These are phyloP conservation scores for Penicillium atrosanguineum DNA, from an alignment of 495 filamentous ascomycete species.

Conservation along the genomic window DNA sequence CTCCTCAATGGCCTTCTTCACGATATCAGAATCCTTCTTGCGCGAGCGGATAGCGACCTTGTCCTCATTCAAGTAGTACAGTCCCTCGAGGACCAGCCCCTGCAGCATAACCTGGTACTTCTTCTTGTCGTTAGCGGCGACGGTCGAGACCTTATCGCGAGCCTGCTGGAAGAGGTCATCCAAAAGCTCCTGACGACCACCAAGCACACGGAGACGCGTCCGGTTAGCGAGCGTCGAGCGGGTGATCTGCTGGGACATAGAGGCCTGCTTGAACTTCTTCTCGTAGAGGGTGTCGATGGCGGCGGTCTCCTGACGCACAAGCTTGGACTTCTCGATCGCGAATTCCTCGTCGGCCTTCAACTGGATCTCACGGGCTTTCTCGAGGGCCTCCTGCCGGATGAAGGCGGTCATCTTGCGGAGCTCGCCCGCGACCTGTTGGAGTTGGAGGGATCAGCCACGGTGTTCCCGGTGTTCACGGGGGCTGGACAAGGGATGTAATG, in stretches of 20 bases:
- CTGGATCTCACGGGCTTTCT: constrained; percentile 95
- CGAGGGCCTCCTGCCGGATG: constrained; percentile 96
- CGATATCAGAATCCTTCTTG: constrained; percentile 72
- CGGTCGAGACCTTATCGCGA: constrained; percentile 59
- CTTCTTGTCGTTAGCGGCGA: constrained; percentile 59
- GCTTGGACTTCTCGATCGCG: constrained; percentile 96
- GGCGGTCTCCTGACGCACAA: constrained; percentile 89
- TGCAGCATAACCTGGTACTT: constrained; percentile 74
- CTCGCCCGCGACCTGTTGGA: constrained; percentile 77
- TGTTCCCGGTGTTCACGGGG: background rate
- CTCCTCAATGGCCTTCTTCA: constrained; percentile 70
- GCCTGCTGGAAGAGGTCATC: constrained; percentile 88
- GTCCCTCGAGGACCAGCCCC: constrained; percentile 81
- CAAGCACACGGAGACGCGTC: constrained; percentile 82
- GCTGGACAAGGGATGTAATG: background rate
- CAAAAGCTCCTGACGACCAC: constrained; percentile 81
- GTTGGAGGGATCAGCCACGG: constrained; percentile 17
- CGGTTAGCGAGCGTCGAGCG: constrained; percentile 93
- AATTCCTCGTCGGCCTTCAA: constrained; percentile 99
- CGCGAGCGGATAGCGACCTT: constrained; percentile 69
- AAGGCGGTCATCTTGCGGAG: constrained; percentile 99
- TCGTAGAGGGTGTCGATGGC: constrained; percentile 89
- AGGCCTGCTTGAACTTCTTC: constrained; percentile 97
- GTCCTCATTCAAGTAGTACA: constrained; percentile 81
- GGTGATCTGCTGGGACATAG: constrained; percentile 97